These are phyloP conservation scores for Psidium guajava DNA, from an alignment of 345 rosid genomes.

Conservation along the genomic window DNA sequence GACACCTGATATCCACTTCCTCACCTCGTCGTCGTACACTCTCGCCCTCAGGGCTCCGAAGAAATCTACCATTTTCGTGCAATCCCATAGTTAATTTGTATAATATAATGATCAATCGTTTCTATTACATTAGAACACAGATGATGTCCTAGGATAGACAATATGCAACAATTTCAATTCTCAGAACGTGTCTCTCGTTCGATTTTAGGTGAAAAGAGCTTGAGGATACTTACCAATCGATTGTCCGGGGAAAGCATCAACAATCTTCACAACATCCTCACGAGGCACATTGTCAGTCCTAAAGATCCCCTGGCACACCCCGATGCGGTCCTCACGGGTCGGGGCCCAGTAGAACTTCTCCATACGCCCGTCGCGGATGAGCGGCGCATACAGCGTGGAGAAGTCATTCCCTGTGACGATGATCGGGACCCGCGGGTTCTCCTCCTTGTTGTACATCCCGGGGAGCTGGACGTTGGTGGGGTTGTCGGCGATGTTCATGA, in stretches of 20 bases:
- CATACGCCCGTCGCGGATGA: slow-evolving; percentile 99
- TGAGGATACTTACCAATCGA: slow-evolving; percentile 50
- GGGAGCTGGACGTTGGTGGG: slow-evolving; percentile 95
- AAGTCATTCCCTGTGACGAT: slow-evolving; percentile 97
- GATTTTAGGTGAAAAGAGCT: background rate
- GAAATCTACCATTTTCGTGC: slow-evolving; percentile 40
- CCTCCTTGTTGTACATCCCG: slow-evolving; percentile 99
- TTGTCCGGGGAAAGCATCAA: slow-evolving; percentile 92
- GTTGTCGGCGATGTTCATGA: slow-evolving; percentile 98
- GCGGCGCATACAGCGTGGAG: slow-evolving; percentile 96
- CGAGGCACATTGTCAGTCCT: slow-evolving; percentile 37
- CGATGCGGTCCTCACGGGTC: slow-evolving; percentile 82
- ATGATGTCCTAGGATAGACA: too few relatives aligned
- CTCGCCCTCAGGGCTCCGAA: slow-evolving; percentile 93
- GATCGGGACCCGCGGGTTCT: slow-evolving; percentile 88
- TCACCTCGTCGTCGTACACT: slow-evolving; percentile 95
- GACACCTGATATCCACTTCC: slow-evolving; percentile 59
- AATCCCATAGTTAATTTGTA: background rate
- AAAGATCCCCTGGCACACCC: slow-evolving; percentile 88
- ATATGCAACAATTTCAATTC: background rate
- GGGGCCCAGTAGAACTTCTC: slow-evolving; percentile 99
- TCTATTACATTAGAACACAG: too few relatives aligned
- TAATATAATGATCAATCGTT: background rate
- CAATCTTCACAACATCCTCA: slow-evolving; percentile 56
- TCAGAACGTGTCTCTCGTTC: background rate